Evolutionary conservation across 2,329 filamentous ascomycete species (phyloP).

Genomic region (Coniochaeta sp.): DNA sequence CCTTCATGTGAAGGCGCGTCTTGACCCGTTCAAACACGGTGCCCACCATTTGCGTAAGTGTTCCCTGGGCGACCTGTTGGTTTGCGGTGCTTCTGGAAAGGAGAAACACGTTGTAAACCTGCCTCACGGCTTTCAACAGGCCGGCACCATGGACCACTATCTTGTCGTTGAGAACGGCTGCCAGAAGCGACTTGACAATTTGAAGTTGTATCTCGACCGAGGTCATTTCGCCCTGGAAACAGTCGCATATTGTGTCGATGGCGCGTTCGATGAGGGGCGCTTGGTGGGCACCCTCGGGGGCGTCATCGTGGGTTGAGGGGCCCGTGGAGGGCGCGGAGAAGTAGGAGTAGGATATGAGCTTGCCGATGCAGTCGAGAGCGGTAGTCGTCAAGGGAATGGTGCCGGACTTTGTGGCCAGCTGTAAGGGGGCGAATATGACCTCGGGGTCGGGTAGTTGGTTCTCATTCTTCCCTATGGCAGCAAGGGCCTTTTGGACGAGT

Average conservation of each 20-base stretch:
- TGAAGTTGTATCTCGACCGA: constrained; percentile 89
- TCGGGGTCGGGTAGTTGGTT: constrained; percentile 80
- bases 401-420: constrained; percentile 79
- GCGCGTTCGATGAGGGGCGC: constrained; percentile 89
- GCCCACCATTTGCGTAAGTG: constrained; percentile 95
- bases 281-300: constrained; percentile 26
- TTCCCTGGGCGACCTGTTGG: constrained; percentile 95
- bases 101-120: constrained; percentile 98
- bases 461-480: constrained; percentile 80
- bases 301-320: constrained; percentile 35
- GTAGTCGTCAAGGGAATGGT: constrained; percentile 83
- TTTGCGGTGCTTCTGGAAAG: constrained; percentile 90
- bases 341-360: constrained; percentile 98
- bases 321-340: constrained; percentile 66
- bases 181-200: constrained; percentile 93
- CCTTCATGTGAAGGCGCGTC: constrained; percentile 77
- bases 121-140: constrained; percentile 88
- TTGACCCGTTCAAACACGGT: constrained; percentile 97
- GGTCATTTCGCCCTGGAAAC: constrained; percentile 94
- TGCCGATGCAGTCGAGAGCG: constrained; percentile 95
- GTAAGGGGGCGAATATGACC: constrained; percentile 82
- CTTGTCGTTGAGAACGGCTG: constrained; percentile 96
- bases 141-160: constrained; percentile 97
- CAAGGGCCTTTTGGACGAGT: constrained; percentile 71
- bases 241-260: constrained; percentile 98